Percentiles rank a stretch among this genome's conserved stretches.
Conservation (phyloP, 495 filamentous ascomycete genomes). For the Talaromyces borbonicus region DNA sequence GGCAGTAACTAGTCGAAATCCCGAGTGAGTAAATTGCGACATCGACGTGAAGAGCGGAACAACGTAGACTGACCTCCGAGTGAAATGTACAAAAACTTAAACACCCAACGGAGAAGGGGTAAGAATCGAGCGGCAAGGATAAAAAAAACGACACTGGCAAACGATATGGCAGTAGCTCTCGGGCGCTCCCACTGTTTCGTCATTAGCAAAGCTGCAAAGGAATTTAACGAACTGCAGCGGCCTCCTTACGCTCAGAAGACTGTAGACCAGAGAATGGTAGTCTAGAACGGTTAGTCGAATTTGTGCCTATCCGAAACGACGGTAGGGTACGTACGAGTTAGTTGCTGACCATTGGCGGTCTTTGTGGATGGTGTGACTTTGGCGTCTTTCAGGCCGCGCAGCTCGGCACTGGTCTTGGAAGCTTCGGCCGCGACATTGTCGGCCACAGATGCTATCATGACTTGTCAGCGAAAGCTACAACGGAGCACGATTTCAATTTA, state of each 20-base stretch:
- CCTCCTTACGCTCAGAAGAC: slow-evolving; percentile 61
- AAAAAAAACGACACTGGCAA: slow-evolving; percentile 57
- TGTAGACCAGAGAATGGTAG: slow-evolving; percentile 94
- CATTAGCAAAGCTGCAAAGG: slow-evolving; percentile 18
- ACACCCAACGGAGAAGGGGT: slow-evolving; percentile 74
- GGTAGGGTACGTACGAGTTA: slow-evolving; percentile 57
- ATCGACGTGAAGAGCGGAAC: slow-evolving; percentile 2
- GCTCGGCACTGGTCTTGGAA: slow-evolving; percentile 60
- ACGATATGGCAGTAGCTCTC: slow-evolving; percentile 80
- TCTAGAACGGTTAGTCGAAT: no score
- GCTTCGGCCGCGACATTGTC: slow-evolving; percentile 66
- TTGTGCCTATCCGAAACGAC: no score
- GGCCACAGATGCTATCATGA: slow-evolving; percentile 44
- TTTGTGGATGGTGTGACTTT: slow-evolving; percentile 57
- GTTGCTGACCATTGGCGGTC: slow-evolving; percentile 71
- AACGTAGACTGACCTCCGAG: slow-evolving; percentile 47
- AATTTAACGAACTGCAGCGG: slow-evolving; percentile 6
- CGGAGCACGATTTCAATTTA: no score
- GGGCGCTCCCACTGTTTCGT: slow-evolving; percentile 52
- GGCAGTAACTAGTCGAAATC: slow-evolving; percentile 49
- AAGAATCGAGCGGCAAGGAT: slow-evolving; percentile 90
- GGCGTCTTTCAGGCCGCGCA: slow-evolving; percentile 63
- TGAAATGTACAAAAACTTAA: slow-evolving; percentile 70
- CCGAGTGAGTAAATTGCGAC: slow-evolving; percentile 19
- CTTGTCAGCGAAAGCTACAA: neutral